Evolutionary conservation across 1,139 yeast genomes (phyloP), one percentile per base, ranked within the genome.

Genomic region (Kodamaea alishanica): DNA sequence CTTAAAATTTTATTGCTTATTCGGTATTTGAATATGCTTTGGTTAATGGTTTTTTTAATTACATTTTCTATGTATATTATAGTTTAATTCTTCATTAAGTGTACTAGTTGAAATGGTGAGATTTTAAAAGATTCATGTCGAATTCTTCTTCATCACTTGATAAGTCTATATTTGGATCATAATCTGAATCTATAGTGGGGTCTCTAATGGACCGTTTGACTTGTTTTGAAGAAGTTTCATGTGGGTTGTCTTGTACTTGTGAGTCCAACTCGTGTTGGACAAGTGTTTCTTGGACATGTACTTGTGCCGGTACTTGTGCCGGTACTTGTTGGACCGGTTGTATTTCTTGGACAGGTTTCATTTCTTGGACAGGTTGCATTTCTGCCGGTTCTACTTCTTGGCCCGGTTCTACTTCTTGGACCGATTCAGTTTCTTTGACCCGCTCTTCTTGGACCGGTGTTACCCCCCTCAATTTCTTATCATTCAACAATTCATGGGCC

Each of bases 401-500:
- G n/a, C 25, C 33, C 27, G 28, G 37, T 29, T 31, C 29, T 26
- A 35, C 30, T 6, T 34, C 26, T 33, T 27, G 30, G 10, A 33
- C 39, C 40, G 38, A 36, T 46, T 15, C 20, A 3, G 3, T 15
- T 37, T 8, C 20, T 36, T 28, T 22, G 4, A 15, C 12, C 6
- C 24, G 11, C 15, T 32, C 35, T 26, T 27, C 32, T 10, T 33
- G 10, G 11, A 22, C 27, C 27, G 12, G 26, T 30, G n/a, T 12
- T 32, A 7, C 30, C 22, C 22, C 28, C 4, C 48, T 45, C 34
- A 59, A 41, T 23, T 49, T 51, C 41, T 51, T 52, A 43, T 64
- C 69, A 11, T 53, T 44, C 35, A 61, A 51, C 32, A 67, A 44
- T 33, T 74, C 80, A 47, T 76, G 79, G 0, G 79, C 78, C 29